Percentiles rank a stretch among this genome's conserved stretches.
Conservation (phyloP, 23 red algal genomes). For the Gracilariopsis chorda region DNA sequence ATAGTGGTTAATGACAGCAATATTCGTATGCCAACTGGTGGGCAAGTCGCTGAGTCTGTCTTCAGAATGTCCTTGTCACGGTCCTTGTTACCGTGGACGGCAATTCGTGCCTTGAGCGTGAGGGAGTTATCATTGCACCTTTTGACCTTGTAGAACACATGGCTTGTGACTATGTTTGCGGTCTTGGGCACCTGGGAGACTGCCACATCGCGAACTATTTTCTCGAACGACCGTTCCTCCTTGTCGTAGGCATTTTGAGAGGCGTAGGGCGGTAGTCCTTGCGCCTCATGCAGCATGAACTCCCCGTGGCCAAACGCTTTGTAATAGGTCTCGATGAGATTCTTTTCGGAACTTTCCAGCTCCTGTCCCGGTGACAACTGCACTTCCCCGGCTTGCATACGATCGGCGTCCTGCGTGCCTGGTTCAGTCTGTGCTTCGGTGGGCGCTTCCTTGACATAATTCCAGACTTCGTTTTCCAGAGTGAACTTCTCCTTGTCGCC, state of each 20-base stretch:
- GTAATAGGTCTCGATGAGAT: not conserved
- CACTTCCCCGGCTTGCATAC: not conserved
- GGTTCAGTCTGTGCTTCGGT: not conserved
- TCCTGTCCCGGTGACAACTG: conserved; percentile 19
- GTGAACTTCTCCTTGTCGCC: not conserved
- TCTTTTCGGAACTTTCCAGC: not conserved
- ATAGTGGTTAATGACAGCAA: not conserved
- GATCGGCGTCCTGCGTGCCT: not conserved
- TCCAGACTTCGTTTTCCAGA: not conserved
- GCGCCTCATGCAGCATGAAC: conserved; percentile 18
- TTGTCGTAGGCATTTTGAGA: not conserved
- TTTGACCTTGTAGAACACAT: conserved; percentile 48
- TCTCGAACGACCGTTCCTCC: conserved; percentile 42
- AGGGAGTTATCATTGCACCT: conserved; percentile 15
- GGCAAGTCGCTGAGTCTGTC: conserved; percentile 34
- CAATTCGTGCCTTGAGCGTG: conserved; percentile 23
- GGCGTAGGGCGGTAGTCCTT: conserved; percentile 1
- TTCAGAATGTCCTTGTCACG: not conserved
- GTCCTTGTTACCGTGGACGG: conserved; percentile 38
- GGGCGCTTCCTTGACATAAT: not conserved
- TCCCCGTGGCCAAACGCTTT: not conserved
- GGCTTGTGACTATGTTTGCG: conserved; percentile 25
- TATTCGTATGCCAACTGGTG: conserved; percentile 5
- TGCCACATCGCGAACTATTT: conserved; percentile 21
- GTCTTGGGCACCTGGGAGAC: not conserved